phyloP scores from a whole-genome alignment of 805 yeast genomes.

The Hanseniaspora lachancei region DNA sequence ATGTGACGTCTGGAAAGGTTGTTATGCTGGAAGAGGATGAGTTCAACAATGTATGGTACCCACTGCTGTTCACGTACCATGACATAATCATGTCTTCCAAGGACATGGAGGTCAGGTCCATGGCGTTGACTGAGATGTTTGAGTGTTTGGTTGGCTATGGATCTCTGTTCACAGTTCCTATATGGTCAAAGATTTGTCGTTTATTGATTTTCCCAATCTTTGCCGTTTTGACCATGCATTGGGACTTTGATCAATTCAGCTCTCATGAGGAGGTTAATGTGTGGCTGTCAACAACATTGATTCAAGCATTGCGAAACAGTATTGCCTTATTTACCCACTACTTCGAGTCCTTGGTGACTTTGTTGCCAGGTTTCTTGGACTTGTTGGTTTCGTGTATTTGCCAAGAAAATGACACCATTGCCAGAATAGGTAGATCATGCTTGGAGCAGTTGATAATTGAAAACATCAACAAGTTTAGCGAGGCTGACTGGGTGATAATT shows the following conservation, averaged over 20 bases:
- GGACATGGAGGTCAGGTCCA: slow-evolving; percentile 85
- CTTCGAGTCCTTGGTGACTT: slow-evolving; percentile 59
- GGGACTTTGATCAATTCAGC: slow-evolving; percentile 47
- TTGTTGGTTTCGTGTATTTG: slow-evolving; percentile 78
- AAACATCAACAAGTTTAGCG: slow-evolving; percentile 51
- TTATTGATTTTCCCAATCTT: slow-evolving; percentile 83
- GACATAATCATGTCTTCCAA: slow-evolving; percentile 86
- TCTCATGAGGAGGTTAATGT: slow-evolving; percentile 79
- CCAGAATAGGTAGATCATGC: slow-evolving; percentile 86
- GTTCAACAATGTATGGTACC: slow-evolving; percentile 63
- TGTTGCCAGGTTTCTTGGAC: slow-evolving; percentile 67
- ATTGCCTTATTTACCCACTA: slow-evolving; percentile 71
- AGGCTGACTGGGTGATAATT: slow-evolving; percentile 62
- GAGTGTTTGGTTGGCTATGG: slow-evolving; percentile 73
- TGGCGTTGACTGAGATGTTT: slow-evolving; percentile 72
- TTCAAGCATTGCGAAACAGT: slow-evolving; percentile 85
- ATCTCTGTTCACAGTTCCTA: slow-evolving; percentile 51
- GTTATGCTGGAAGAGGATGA: slow-evolving; percentile 28
- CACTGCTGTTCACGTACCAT: slow-evolving; percentile 71
- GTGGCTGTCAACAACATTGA: slow-evolving; percentile 92
- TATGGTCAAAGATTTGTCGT: slow-evolving; percentile 74
- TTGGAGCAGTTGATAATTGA: slow-evolving; percentile 65
- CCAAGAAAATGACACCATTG: slow-evolving; percentile 93
- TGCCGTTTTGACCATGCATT: slow-evolving; percentile 47
- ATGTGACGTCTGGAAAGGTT: slow-evolving; percentile 19